phyloP scores from a whole-genome alignment of 805 yeast species.

The Starmerella apis region DNA sequence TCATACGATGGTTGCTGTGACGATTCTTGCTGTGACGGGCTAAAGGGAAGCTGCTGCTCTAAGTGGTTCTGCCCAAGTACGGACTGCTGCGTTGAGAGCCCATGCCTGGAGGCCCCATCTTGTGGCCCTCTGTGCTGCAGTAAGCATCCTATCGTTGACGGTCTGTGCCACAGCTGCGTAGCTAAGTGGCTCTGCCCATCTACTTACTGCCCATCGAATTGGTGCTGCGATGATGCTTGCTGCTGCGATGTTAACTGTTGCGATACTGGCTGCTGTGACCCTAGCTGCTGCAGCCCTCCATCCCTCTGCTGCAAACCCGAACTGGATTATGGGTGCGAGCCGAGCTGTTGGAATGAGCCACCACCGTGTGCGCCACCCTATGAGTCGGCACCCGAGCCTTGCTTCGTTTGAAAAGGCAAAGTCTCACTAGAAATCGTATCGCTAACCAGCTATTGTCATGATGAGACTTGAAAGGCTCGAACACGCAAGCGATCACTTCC shows the following conservation, averaged over 20 bases:
- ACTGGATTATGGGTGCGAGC: neutral
- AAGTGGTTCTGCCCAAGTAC: conserved; percentile 21
- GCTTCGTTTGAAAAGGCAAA: neutral
- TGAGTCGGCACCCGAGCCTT: conserved; percentile 3
- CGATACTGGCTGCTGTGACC: conserved; percentile 4
- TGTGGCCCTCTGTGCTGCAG: conserved; percentile 8
- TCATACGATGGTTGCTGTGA: conserved; percentile 12
- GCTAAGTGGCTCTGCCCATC: conserved; percentile 19
- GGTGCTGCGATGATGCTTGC: conserved; percentile 10
- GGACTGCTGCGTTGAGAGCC: conserved; percentile 9
- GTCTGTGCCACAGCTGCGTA: conserved; percentile 13
- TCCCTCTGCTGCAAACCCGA: neutral
- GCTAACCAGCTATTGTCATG: neutral
- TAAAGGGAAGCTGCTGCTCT: conserved; percentile 14
- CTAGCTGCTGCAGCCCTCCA: too few relatives aligned
- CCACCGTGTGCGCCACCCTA: conserved; percentile 10
- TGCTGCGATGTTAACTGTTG: conserved; percentile 9
- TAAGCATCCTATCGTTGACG: conserved; percentile 14
- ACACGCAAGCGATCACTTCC: conserved; percentile 1
- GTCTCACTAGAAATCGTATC: neutral
- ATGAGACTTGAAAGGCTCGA: neutral
- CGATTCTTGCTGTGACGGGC: conserved; percentile 12
- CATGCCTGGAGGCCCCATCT: conserved; percentile 11
- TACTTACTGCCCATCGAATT: conserved; percentile 20
- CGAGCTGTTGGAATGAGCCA: conserved; percentile 4